Evolutionary conservation across 768 basidiomycete genomes (phyloP), one percentile per base, ranked within the genome.

Genomic region (Trichaptum fuscoviolaceum): DNA sequence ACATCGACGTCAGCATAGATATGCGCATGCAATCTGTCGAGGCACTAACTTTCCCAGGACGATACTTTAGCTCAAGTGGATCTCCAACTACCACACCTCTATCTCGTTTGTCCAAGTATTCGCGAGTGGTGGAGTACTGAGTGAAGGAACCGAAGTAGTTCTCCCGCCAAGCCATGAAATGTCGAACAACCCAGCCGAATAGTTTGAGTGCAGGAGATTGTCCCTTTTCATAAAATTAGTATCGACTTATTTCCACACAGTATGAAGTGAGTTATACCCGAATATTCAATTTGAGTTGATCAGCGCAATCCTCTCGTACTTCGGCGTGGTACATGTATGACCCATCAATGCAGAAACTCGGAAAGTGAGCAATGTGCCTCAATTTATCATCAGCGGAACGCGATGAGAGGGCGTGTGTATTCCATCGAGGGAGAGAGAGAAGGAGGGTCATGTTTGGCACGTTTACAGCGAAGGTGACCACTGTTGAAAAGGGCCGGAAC

Each of bases 111-210:
- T 89, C 85, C 60, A 94, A 79, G 74, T 94, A 96, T 78, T 99
- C 96, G 24, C 83, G 84, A 57, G 94, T 81, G 0, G 93, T 97
- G 2, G 89, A 88, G 71, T 96, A 98, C 70, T 96, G 92, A 1
- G 95, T 97, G 76, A 97, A 99, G 5, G 86, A 83, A 12, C 96
- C 96, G 63, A 98, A 87, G 76, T 99, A 99, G 76, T 98, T 98
- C 72, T 96, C 94, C 60, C 91, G 87, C 66, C 97, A 73, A 57
- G 90, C 86, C 87, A 99, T 91, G 69, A 96, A 83, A 72, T 94
- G 89, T 42, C 95, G 87, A 67, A 96, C 84, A 1, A 88, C 87
- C 96, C 96, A 97, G 25, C 95, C 96, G 64, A 94, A 78, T 1
- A 82, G 80, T 74, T 90, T 91, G 77, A 89, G 90, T 9, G 84